Conservation (phyloP, 1,139 yeast species). For the Sugiyamaella grinbergsii region DNA sequence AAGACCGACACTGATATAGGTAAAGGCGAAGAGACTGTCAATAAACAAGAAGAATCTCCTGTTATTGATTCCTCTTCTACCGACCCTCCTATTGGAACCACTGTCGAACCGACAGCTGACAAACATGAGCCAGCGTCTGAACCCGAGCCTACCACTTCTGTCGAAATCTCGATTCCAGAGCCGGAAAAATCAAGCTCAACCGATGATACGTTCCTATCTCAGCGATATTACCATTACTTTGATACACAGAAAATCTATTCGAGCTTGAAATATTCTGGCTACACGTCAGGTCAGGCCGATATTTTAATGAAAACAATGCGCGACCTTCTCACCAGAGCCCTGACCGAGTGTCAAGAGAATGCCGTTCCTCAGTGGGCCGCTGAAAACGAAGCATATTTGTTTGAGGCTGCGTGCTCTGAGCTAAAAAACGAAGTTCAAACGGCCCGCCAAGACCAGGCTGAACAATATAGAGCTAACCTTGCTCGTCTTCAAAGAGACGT, state of each 20-base stretch:
- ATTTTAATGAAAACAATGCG: constrained; percentile 44
- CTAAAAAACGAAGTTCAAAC: constrained; percentile 76
- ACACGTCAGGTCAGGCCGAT: constrained; percentile 46
- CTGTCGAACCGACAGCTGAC: too few relatives aligned
- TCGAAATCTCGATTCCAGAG: constrained; percentile 3
- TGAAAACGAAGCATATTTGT: constrained; percentile 83
- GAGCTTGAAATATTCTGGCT: constrained; percentile 43
- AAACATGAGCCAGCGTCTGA: too few relatives aligned
- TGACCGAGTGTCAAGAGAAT: constrained; percentile 58
- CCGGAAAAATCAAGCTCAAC: constrained; percentile 4
- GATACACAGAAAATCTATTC: constrained; percentile 47
- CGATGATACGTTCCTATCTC: constrained; percentile 22
- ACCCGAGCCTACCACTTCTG: constrained; percentile 1
- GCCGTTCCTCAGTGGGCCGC: constrained; percentile 69
- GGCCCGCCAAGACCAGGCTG: constrained; percentile 69
- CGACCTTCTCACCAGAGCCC: constrained; percentile 44
- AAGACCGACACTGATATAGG: background rate
- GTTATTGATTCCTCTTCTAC: background rate
- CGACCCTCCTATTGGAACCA: too few relatives aligned
- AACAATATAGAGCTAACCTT: constrained; percentile 66
- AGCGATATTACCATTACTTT: constrained; percentile 39
- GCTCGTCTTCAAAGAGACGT: constrained; percentile 69
- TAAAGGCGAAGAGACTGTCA: background rate
- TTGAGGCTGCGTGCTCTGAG: constrained; percentile 92
- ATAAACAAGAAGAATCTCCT: background rate